Base-by-base conservation (phyloP, 2,329 filamentous ascomycete species). In the Epichloe brachyelytri region DNA sequence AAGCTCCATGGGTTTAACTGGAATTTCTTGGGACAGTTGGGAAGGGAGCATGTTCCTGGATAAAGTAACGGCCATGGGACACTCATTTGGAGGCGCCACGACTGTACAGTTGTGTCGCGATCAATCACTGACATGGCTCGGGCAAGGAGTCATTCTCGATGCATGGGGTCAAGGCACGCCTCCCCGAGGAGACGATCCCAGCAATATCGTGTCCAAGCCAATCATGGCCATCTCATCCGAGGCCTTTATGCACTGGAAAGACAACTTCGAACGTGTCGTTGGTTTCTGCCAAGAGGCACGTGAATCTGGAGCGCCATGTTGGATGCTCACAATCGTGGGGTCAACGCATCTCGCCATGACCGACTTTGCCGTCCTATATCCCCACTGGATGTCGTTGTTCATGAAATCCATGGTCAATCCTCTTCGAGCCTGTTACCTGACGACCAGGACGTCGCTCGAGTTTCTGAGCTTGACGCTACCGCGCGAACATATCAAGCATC, bases 201-300 rank as follows among this genome's bases (percentile, higher is more conserved):
- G 69, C 4, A 68, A 75, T 51, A 68, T 70, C 15, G 64, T 74
- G 5, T 66, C 68, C 38, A 71, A 74, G 12, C 82, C 82, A 5
- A 59, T 85, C 7, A 69, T 86, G 5, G 77, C 76, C 3, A 79
- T 86, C 59, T 83, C 82, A 46, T 79, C 75, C 5, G 82, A 86
- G 62, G 82, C 80, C 0, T 85, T 85, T 65, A 83, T 83, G 71
- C 82, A 85, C 64, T 85, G 82, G 82, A 72, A 76, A 20, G 69
- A 73, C 2, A 86, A 85, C 54, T 83, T 82, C 59, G 66, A 78
- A 40, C 71, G 75, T 37, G 71, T 84, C 10, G 70, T 75, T 54
- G 67, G 70, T 0, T 67, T 85, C 15, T 77, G 79, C 60, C 65
- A 73, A 22, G 80, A 85, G 63, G 76, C 71, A 3, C 71, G 68